Evolutionary conservation across 2,329 filamentous ascomycete species (phyloP).

Genomic region (Arthroderma sp.): DNA sequence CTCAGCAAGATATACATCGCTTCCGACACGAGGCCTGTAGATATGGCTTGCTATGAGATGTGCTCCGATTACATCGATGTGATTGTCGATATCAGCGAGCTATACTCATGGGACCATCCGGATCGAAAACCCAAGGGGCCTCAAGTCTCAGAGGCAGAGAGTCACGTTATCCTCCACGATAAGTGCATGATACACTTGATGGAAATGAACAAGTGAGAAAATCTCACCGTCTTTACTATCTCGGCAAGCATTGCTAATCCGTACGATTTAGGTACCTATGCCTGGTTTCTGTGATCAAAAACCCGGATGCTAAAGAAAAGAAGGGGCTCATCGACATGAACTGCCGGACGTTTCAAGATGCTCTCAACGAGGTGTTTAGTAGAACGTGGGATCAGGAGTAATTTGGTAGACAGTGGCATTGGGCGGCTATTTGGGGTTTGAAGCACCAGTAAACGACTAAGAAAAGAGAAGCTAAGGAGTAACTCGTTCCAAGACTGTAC

Average conservation of each 20-base stretch:
- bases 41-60: conserved; percentile 94
- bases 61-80: conserved; percentile 98
- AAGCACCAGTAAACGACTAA: background rate
- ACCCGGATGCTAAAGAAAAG: conserved; percentile 52
- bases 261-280: conserved; percentile 44
- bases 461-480: background rate
- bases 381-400: conserved; percentile 32
- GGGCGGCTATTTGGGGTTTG: background rate
- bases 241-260: conserved; percentile 8
- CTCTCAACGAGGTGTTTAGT: conserved; percentile 49
- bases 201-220: conserved; percentile 53
- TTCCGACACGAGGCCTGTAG: conserved; percentile 82
- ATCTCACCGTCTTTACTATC: background rate
- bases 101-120: conserved; percentile 65
- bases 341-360: conserved; percentile 51
- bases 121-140: conserved; percentile 32
- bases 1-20: conserved; percentile 98
- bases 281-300: conserved; percentile 53
- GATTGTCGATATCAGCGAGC: conserved; percentile 90
- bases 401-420: background rate
- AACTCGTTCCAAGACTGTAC: background rate
- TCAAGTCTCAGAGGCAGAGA: conserved; percentile 46
- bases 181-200: conserved; percentile 52
- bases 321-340: conserved; percentile 57
- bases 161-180: conserved; percentile 50